phyloP scores from a whole-genome alignment of 208 protist species.

The Balamuthia mandrillaris region DNA sequence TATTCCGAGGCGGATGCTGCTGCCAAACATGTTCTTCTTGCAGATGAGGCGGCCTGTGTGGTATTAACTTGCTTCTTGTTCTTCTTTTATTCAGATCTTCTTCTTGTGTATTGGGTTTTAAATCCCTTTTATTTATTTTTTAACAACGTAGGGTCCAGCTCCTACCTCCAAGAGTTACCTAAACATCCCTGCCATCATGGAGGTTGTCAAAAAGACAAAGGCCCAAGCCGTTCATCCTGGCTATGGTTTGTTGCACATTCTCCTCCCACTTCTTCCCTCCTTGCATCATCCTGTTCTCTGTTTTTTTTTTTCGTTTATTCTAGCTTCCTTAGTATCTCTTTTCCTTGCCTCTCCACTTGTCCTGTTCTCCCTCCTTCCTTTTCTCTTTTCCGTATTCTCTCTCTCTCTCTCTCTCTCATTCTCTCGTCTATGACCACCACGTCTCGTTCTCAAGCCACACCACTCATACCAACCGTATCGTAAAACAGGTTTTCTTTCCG shows the following conservation, averaged over 20 bases:
- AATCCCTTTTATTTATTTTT: too few relatives aligned
- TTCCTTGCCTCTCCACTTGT: too few relatives aligned
- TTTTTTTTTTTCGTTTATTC: neutral
- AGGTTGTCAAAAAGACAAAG: constrained; percentile 67
- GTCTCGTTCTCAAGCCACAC: too few relatives aligned
- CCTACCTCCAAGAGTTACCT: constrained; percentile 66
- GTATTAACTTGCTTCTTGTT: too few relatives aligned
- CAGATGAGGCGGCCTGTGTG: constrained; percentile 63
- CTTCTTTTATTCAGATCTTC: too few relatives aligned
- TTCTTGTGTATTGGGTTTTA: too few relatives aligned
- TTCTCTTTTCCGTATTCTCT: too few relatives aligned
- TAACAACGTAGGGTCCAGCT: constrained; percentile 61
- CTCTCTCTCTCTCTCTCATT: constrained; percentile 78
- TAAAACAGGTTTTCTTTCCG: constrained; percentile 29
- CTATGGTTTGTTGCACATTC: too few relatives aligned
- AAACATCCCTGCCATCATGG: constrained; percentile 68
- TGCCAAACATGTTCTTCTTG: constrained; percentile 61
- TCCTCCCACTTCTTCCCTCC: too few relatives aligned
- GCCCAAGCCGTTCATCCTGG: constrained; percentile 50
- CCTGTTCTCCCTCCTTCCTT: too few relatives aligned
- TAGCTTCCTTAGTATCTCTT: too few relatives aligned
- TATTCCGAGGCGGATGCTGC: constrained; percentile 65
- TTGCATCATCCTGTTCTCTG: neutral
- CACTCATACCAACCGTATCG: constrained; percentile 78
- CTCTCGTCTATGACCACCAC: constrained; percentile 96